These are phyloP conservation scores for Populus hybrid DNA, from an alignment of 441 rosid species.

Conservation along the genomic window DNA sequence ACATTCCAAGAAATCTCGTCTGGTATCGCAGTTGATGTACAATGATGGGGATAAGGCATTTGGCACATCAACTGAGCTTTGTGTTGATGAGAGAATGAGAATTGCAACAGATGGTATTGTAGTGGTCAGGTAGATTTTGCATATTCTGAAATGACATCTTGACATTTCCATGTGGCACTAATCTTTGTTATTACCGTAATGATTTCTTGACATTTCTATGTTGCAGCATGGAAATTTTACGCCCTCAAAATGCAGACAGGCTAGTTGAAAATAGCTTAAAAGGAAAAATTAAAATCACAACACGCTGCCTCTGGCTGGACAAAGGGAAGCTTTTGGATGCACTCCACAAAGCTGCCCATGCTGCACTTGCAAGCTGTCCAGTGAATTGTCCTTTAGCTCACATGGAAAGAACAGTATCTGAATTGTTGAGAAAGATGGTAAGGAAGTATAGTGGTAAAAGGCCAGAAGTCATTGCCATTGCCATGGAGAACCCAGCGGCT, in stretches of 20 bases:
- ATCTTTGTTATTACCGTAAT: background rate
- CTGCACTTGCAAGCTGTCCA: conserved; percentile 89
- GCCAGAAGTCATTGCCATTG: conserved; percentile 86
- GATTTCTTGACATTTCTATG: conserved; percentile 24
- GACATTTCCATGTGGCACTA: background rate
- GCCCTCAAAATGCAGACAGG: conserved; percentile 53
- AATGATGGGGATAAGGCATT: conserved; percentile 97
- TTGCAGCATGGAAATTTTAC: conserved; percentile 86
- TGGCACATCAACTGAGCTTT: conserved; percentile 91
- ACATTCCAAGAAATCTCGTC: conserved; percentile 18
- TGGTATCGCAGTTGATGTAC: conserved; percentile 79
- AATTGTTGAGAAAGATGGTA: conserved; percentile 84
- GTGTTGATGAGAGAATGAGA: conserved; percentile 87
- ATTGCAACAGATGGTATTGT: conserved; percentile 94
- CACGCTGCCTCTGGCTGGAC: conserved; percentile 98
- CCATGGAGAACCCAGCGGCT: conserved; percentile 70
- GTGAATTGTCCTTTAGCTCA: conserved; percentile 81
- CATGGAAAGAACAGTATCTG: conserved; percentile 85
- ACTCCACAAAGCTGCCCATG: conserved; percentile 90
- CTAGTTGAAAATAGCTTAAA: conserved; percentile 49
- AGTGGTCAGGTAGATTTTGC: conserved; percentile 63
- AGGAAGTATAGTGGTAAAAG: conserved; percentile 93
- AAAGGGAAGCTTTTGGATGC: conserved; percentile 92
- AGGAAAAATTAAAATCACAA: conserved; percentile 91
- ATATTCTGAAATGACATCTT: background rate